phyloP scores from a whole-genome alignment of 2,329 filamentous ascomycete genomes.

The Sporothrix brasiliensis region DNA sequence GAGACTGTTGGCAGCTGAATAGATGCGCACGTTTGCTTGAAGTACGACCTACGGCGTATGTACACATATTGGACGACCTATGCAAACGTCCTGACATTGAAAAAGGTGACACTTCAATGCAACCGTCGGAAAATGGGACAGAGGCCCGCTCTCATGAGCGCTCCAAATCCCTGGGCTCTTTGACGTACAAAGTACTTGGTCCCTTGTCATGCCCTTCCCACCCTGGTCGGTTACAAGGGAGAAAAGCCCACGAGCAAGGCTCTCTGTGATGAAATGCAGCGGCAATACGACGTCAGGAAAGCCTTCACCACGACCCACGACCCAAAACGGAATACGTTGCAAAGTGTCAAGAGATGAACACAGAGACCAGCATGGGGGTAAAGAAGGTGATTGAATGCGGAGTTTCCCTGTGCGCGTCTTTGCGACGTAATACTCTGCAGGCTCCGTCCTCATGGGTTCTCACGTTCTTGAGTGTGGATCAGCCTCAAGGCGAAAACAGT shows the following conservation, averaged over 20 bases:
- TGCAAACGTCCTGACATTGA: no score
- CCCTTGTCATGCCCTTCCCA: not conserved
- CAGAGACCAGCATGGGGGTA: no score
- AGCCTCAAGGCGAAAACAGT: no score
- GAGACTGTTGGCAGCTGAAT: not conserved
- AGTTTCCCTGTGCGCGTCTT: no score
- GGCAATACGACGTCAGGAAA: not conserved
- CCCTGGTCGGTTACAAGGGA: not conserved
- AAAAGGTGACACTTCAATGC: not conserved
- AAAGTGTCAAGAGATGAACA: no score
- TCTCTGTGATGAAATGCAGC: slow-evolving; percentile 1
- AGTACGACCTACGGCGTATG: no score
- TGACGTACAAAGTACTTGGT: not conserved
- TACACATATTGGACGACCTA: no score
- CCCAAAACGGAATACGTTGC: not conserved
- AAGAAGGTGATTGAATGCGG: no score
- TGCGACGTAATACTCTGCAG: no score
- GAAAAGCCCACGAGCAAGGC: not conserved
- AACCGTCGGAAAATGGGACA: not conserved
- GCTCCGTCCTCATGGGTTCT: no score
- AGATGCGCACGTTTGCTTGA: not conserved
- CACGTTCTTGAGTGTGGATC: no score
- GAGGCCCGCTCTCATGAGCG: not conserved
- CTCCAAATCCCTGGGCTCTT: not conserved
- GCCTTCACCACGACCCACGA: not conserved